Base-by-base conservation (phyloP, 2,329 filamentous ascomycete species). In the Xylaria sp. region DNA sequence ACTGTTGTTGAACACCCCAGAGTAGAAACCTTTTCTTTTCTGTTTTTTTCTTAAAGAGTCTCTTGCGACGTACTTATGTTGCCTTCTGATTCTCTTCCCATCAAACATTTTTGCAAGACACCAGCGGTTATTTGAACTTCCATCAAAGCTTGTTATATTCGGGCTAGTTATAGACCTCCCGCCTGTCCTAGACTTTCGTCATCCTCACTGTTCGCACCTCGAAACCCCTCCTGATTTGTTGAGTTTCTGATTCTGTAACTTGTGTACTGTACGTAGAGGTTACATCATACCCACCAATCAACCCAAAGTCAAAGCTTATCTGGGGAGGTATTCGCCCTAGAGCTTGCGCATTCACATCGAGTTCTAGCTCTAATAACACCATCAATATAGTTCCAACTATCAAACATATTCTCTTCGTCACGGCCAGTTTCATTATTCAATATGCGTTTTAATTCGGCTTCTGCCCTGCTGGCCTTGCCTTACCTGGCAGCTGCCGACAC, bases 371-470 rank as follows among this genome's bases (percentile, higher is more conserved):
- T 70, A 65, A 66, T 64, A 69, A n/a, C 48, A 63, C 40, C 29
- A 48, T 57, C 53, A 59, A 44, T 60, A 64, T 59, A 68, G 70
- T 54, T 32, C 47, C 60, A 51, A 42, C 32, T 35, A 23, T 55
- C 48, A 21, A 37, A 47, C 35, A 16, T 40, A 59, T 58, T 32
- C 2, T 63, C 23, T 32, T 58, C 35, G 13, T 59, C 53, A n/a
- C 18, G 5, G 10, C 27, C 18, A 53, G 10, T 35, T 35, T 65
- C 47, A 60, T 68, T 66, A 51, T 47, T 64, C 77, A 84, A 73
- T 70, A 91, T 91, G 89, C 88, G 87, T 78, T 85, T 90, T 81
- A 85, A 87, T 65, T 76, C 80, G 60, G 80, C 84, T 66, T 78
- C 84, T 72, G 73, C 85, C 63, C 76, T 86, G 61, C 80, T 88